Evolutionary conservation across 1,139 yeast genomes (phyloP).

Genomic region (Candida freyschussii): DNA sequence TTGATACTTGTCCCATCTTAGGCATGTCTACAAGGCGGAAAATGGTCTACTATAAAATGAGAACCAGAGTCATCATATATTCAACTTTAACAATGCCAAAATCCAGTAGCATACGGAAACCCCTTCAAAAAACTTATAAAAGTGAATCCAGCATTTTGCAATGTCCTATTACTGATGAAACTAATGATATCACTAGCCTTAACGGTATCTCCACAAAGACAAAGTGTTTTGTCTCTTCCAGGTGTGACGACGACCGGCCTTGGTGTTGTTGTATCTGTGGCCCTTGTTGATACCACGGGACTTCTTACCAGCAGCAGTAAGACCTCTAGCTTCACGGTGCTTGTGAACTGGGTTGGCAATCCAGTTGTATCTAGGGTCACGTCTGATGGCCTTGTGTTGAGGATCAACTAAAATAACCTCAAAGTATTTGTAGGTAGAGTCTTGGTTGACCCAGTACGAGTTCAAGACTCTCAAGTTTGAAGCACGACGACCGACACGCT

Average conservation of each 20-base stretch:
- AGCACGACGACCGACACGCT: conserved; percentile 99
- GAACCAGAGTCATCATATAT: too few species aligned
- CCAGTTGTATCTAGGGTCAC: conserved; percentile 99
- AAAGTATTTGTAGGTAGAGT: conserved; percentile 98
- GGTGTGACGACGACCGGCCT: conserved; percentile 98
- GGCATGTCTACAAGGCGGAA: too few species aligned
- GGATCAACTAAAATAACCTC: conserved; percentile 98
- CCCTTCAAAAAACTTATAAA: too few species aligned
- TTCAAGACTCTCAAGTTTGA: conserved; percentile 98
- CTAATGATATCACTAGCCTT: too few species aligned
- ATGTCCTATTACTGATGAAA: too few species aligned
- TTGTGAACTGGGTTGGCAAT: conserved; percentile 99
- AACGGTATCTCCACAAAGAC: conserved; percentile 99
- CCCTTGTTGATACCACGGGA: conserved; percentile 99
- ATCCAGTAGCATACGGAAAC: too few species aligned
- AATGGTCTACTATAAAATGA: too few species aligned
- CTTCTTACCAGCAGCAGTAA: conserved; percentile 96
- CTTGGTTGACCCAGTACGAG: conserved; percentile 99
- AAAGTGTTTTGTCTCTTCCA: conserved; percentile 99
- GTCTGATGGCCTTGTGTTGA: conserved; percentile 97
- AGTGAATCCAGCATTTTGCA: too few species aligned
- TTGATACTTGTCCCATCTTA: too few species aligned
- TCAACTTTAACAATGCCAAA: too few species aligned
- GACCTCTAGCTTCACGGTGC: conserved; percentile 99
- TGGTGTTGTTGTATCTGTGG: conserved; percentile 97